Conservation (phyloP, 2,329 filamentous ascomycete species). For the Xylariomycetidae sp. region DNA sequence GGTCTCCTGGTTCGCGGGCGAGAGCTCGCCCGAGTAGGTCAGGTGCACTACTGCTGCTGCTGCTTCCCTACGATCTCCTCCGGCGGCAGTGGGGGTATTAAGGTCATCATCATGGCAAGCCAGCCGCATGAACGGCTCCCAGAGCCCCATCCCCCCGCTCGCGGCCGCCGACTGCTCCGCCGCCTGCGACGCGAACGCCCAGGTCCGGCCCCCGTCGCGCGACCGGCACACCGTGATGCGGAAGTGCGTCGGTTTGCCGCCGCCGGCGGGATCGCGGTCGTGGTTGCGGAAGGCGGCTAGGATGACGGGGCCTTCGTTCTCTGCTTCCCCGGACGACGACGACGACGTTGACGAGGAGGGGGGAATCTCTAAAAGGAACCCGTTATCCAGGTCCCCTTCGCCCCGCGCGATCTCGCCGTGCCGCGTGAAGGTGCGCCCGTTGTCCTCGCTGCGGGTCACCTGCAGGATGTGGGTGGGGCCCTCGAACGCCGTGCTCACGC, state of each 20-base stretch:
- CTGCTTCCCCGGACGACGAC: background rate
- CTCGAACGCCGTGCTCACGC: slow-evolving; percentile 37
- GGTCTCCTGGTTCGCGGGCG: slow-evolving; percentile 41
- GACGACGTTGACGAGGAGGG: slow-evolving; percentile 9
- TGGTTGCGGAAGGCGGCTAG: slow-evolving; percentile 47
- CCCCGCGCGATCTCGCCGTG: slow-evolving; percentile 39
- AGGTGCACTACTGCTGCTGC: slow-evolving; percentile 32
- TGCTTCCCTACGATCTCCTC: no score
- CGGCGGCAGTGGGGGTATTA: no score
- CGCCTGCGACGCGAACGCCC: slow-evolving; percentile 40
- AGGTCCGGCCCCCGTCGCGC: slow-evolving; percentile 36
- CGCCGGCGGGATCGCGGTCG: slow-evolving; percentile 26
- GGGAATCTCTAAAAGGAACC: slow-evolving; percentile 38
- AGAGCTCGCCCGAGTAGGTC: slow-evolving; percentile 42
- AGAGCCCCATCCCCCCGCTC: slow-evolving; percentile 38
- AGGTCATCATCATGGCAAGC: slow-evolving; percentile 31
- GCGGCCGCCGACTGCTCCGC: slow-evolving; percentile 35
- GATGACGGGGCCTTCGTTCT: slow-evolving; percentile 27
- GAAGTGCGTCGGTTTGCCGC: slow-evolving; percentile 32
- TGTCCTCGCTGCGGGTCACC: slow-evolving; percentile 40
- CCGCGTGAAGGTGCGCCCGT: slow-evolving; percentile 34
- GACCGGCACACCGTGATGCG: slow-evolving; percentile 47
- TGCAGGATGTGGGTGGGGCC: slow-evolving; percentile 33
- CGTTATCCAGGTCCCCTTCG: slow-evolving; percentile 41
- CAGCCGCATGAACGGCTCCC: slow-evolving; percentile 46